Base-by-base conservation (phyloP, 192 early-diverging fungal genomes). In the Chytriomyces sp. region DNA sequence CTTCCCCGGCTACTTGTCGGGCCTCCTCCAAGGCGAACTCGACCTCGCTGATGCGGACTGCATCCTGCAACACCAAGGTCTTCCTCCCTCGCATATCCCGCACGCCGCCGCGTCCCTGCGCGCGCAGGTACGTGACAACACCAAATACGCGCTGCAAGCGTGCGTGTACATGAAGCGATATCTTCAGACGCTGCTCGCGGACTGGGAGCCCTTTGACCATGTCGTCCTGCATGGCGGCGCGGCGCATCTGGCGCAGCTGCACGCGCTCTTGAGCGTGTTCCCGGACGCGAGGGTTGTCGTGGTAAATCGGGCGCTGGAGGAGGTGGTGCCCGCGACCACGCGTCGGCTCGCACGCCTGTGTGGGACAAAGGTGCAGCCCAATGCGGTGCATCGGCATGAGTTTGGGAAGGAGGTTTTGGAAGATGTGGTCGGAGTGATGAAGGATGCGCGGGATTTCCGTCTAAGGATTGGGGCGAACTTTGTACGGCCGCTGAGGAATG, bases 91-190 rank as follows among this genome's bases (percentile, higher is more conserved):
- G 12, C 12, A 14, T 58, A 28, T 58, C 22, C 12, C 22, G 12
- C 22, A 58, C 56, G 2, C n/a, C 19, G 22, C n/a, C n/a, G 14
- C 30, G 56, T 26, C 30, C 19, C 17, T 28, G 12, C 30, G 19
- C 56, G n/a, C n/a, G n/a, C n/a, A n/a, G n/a, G n/a, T n/a, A n/a
- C 56, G 30, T 12, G 14, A 28, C 56, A 49, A 28, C 56, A 14
- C 56, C n/a, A 12, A 58, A 58, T 58, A 58, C 56, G 30, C 30
- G 56, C 56, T 58, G 22, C 56, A 58, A 58, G 56, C 30, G 22
- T 58, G 30, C 56, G 30, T 58, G n/a, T 58, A 58, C 56, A 25
- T 58, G 17, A 58, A 58, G 30, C 17, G 56, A 58, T 58, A 25
- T 28, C 56, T 58, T 12, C 56, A 58, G 8, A 12, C 30, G 14